Evolutionary conservation across 1,284 basidiomycete genomes (phyloP), one percentile per base, ranked within the genome.

Genomic region (Ceratobasidium sp.): DNA sequence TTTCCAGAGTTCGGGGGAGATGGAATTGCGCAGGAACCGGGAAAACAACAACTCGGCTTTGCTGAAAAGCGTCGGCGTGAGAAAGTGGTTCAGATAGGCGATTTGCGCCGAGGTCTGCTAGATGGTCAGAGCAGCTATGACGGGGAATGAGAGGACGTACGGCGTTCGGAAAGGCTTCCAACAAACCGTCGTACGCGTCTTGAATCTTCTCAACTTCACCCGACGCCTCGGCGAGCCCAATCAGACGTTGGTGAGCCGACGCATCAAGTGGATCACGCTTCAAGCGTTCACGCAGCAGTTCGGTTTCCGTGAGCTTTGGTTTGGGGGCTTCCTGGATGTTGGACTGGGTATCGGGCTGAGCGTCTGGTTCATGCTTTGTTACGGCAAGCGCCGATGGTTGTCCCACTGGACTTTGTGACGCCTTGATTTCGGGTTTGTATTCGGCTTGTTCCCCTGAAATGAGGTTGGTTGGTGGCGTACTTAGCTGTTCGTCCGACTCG

Each of bases 1-100:
- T 75, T 87, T 89, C 90, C 93, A 95, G 0, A 96, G 81, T 70
- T 94, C 92, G 70, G 94, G 91, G 50, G 89, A 90, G 5, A 92
- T 89, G 0, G 93, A 94, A 1, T 85, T 85, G 77, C 87, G 88
- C 72, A 96, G 79, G 78, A 92, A 96, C 58, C 87, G 85, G 74
- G 88, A 89, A 82, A 96, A 96, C 22, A 94, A 79, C 17, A 84
- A 83, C 80, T 93, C 89, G 32, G 89, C 91, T 75, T 87, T 87
- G 72, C 84, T 84, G 77, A 90, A 91, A 25, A 85, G 82, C 22
- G 82, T 80, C 29, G 83, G 85, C 72, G 74, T 75, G 75, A 94
- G 79, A 74, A 91, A 92, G 75, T 94, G 89, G 69, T 87, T 87
- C 76, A 95, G 85, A 76, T 94, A 95, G 29, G 89, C 87, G 72